These are phyloP conservation scores for Neurospora terricola DNA, from an alignment of 495 filamentous ascomycete genomes.

Conservation along the genomic window DNA sequence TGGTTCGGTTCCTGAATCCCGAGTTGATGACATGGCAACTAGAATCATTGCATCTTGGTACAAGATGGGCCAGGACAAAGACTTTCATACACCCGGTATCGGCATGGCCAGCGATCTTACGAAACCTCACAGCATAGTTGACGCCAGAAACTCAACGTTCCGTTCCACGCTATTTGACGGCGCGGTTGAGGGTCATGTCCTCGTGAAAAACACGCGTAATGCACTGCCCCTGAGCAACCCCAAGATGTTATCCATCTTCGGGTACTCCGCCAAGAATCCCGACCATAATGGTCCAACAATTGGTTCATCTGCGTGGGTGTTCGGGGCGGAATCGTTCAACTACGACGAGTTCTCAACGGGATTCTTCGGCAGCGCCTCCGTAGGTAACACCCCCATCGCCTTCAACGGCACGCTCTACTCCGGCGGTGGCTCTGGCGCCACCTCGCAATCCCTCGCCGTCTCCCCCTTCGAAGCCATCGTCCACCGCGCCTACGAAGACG, in stretches of 20 bases:
- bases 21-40: conserved; percentile 43
- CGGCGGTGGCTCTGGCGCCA: conserved; percentile 52
- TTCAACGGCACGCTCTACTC: conserved; percentile 44
- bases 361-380: conserved; percentile 8
- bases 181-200: conserved; percentile 47
- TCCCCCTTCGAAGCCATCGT: conserved; percentile 52
- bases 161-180: conserved; percentile 33
- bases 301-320: conserved; percentile 33
- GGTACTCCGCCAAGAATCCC: conserved; percentile 39
- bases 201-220: conserved; percentile 50
- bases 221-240: conserved; percentile 46
- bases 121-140: conserved; percentile 40
- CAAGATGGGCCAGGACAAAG: conserved; percentile 42
- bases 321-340: conserved; percentile 19
- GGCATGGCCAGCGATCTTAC: conserved; percentile 44
- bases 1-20: conserved; percentile 36
- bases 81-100: conserved; percentile 34
- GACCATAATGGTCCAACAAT: conserved; percentile 25
- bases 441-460: conserved; percentile 41
- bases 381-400: conserved; percentile 21
- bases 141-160: conserved; percentile 34
- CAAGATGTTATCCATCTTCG: conserved; percentile 39
- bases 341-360: conserved; percentile 12
- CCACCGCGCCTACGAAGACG: conserved; percentile 42
- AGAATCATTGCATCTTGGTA: conserved; percentile 54